Evolutionary conservation across 1,284 basidiomycete species (phyloP).

Genomic region (Rhizoctonia solani): DNA sequence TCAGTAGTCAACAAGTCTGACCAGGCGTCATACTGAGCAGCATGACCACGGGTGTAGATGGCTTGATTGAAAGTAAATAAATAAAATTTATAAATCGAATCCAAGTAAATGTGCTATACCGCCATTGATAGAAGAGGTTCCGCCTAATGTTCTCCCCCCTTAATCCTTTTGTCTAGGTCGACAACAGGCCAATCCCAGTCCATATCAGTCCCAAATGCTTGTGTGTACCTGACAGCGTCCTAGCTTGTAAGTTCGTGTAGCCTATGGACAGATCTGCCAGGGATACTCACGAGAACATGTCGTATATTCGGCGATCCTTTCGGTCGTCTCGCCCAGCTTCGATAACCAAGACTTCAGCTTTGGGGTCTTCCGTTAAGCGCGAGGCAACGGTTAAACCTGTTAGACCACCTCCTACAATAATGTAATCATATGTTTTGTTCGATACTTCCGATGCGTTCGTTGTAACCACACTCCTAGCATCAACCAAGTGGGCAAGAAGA

Average conservation of each 20-base stretch:
- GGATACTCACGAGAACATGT: conserved; percentile 52
- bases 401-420: conserved; percentile 67
- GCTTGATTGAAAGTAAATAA: not conserved
- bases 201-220: conserved; percentile 53
- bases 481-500: not conserved
- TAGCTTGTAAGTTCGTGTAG: not conserved
- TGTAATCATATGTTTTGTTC: conserved; percentile 61
- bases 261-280: not conserved
- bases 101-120: too few species aligned
- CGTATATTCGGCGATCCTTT: conserved; percentile 52
- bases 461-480: conserved; percentile 8
- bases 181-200: conserved; percentile 56
- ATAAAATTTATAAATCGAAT: too few species aligned
- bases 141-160: conserved; percentile 63
- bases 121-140: conserved; percentile 63
- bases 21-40: conserved; percentile 63
- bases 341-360: conserved; percentile 58
- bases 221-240: not conserved
- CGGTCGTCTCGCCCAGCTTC: conserved; percentile 61
- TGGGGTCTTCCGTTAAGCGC: conserved; percentile 61
- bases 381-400: conserved; percentile 65
- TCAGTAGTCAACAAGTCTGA: conserved; percentile 54
- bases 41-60: conserved; percentile 54
- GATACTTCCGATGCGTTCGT: conserved; percentile 12
- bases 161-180: conserved; percentile 53